Base-by-base conservation (phyloP, 768 basidiomycete genomes). In the Amanita pseudoporphyria region DNA sequence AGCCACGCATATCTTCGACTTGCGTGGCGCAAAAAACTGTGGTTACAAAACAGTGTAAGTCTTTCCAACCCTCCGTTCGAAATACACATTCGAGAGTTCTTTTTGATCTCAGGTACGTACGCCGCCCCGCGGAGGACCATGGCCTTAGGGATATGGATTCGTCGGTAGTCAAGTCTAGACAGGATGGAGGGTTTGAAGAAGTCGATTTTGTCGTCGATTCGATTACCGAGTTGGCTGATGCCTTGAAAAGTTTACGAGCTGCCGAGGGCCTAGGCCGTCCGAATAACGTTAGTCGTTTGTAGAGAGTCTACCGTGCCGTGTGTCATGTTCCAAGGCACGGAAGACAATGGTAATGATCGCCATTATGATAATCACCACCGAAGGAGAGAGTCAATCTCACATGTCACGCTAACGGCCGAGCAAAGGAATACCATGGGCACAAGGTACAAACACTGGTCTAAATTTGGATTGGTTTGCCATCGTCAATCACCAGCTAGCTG, bases 301-400 rank as follows among this genome's bases (percentile, higher is more conserved):
- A 98, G 36, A 78, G 93, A 35, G 98, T 98, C 67, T 95, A 98
- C 66, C 86, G 91, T 22, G n/a, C n/a, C n/a, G n/a, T n/a, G n/a
- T n/a, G n/a, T n/a, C n/a, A n/a, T n/a, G n/a, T n/a, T n/a, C n/a
- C n/a, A n/a, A n/a, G n/a, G n/a, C n/a, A n/a, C n/a, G n/a, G n/a
- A n/a, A n/a, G n/a, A n/a, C n/a, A n/a, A n/a, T n/a, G n/a, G n/a
- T n/a, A n/a, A n/a, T n/a, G n/a, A n/a, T n/a, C n/a, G n/a, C n/a
- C n/a, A n/a, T n/a, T n/a, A n/a, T n/a, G n/a, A n/a, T n/a, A n/a
- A n/a, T n/a, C n/a, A n/a, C n/a, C n/a, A n/a, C n/a, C n/a, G n/a
- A n/a, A n/a, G n/a, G n/a, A n/a, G n/a, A n/a, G n/a, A n/a, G n/a
- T n/a, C n/a, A n/a, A n/a, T n/a, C n/a, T n/a, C n/a, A n/a, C n/a